phyloP scores from a whole-genome alignment of 306 rosid species.

The Glycine soja region DNA sequence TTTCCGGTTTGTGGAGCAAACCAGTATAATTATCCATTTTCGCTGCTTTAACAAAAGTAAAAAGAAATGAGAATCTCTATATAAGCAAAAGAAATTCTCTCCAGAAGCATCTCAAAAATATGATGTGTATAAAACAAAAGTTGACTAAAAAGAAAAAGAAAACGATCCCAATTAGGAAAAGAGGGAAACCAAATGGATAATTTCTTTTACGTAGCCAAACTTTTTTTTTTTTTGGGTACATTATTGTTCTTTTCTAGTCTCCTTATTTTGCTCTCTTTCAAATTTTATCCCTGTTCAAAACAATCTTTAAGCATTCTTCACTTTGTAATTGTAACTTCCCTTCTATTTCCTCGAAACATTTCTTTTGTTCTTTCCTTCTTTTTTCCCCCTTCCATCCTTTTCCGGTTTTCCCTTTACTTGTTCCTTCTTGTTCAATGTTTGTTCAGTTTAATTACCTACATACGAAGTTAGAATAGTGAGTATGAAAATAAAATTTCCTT shows the following conservation, averaged over 20 bases:
- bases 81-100: constrained; percentile 13
- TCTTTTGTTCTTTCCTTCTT: not conserved
- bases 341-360: constrained; percentile 10
- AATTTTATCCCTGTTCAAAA: not conserved
- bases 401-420: not conserved
- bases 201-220: constrained; percentile 35
- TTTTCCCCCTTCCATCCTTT: not conserved
- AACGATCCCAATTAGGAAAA: constrained; percentile 25
- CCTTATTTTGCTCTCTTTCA: not conserved
- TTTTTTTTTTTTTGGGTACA: not conserved
- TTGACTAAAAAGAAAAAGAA: constrained; percentile 36
- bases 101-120: constrained; percentile 46
- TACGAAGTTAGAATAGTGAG: too few species aligned
- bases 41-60: constrained; percentile 46
- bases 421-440: not conserved
- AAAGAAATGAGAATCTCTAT: constrained; percentile 26
- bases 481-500: too few species aligned
- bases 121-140: constrained; percentile 43
- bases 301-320: constrained; percentile 46
- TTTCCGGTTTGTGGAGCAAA: too few species aligned
- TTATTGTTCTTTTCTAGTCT: constrained; percentile 17
- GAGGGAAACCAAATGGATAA: constrained; percentile 29
- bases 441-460: too few species aligned
- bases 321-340: not conserved
- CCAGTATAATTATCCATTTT: constrained; percentile 35